A percentile compares a stretch with the other conserved stretches of the same genome.
Conservation (phyloP, 495 filamentous ascomycete species). For the Polyplosphaeria fusca region DNA sequence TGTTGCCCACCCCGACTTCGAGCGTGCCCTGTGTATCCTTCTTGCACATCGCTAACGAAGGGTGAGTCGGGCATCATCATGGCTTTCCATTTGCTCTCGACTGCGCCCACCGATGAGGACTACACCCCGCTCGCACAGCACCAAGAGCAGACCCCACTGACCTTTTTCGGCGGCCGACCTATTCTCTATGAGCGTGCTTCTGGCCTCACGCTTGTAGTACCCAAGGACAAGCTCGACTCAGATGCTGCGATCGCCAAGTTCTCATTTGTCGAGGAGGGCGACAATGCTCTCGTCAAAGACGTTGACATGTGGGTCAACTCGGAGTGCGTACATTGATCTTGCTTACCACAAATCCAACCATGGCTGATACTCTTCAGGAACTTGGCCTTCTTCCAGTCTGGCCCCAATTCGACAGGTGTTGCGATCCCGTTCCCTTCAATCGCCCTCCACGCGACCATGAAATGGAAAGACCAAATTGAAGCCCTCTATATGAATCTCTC, state of each 20-base stretch:
- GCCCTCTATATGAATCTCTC: conserved; percentile 80
- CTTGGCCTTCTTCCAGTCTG: conserved; percentile 57
- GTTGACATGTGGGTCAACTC: conserved; percentile 78
- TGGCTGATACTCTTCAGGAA: conserved; percentile 52
- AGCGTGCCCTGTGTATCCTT: too few species aligned
- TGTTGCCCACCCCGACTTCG: too few species aligned
- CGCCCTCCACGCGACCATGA: conserved; percentile 82
- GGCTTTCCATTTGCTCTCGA: conserved; percentile 20
- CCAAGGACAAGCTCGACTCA: conserved; percentile 43
- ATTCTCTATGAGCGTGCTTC: conserved; percentile 73
- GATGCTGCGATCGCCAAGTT: conserved; percentile 22
- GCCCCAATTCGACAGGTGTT: conserved; percentile 56
- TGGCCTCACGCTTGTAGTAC: conserved; percentile 58
- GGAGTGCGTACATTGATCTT: conserved; percentile 54
- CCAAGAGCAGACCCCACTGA: conserved; percentile 77
- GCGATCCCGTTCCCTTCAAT: conserved; percentile 85
- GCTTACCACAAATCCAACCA: background rate
- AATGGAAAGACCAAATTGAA: conserved; percentile 44
- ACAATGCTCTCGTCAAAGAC: conserved; percentile 45
- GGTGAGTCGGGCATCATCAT: too few species aligned
- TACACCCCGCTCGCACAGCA: conserved; percentile 76
- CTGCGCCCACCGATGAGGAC: conserved; percentile 48
- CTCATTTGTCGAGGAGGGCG: conserved; percentile 31
- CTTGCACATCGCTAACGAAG: too few species aligned
- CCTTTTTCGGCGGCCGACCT: conserved; percentile 75